Evolutionary conservation across 2,329 filamentous ascomycete species (phyloP), one percentile per base, ranked within the genome.

Genomic region (Aspergillus sergii): DNA sequence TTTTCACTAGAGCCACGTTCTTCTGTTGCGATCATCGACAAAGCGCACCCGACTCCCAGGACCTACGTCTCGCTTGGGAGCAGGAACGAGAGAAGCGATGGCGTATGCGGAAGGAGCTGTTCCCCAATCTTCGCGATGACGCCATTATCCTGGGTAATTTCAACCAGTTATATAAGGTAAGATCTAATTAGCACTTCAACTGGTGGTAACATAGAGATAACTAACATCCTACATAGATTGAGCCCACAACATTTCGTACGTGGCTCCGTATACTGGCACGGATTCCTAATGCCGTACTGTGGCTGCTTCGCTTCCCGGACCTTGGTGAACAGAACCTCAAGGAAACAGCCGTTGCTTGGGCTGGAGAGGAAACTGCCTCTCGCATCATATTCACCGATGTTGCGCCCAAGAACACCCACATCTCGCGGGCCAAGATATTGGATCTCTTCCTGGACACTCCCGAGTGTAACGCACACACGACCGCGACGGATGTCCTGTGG

Each of bases 21-120:
- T 99, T 99, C 82, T 99, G 95, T 76, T 98, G 95, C 73, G 95
- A 99, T 69, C 95, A 99, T 76, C 88, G 92, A 56, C 94, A 98
- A 77, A 97, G 94, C 61, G 92, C 92, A 21, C 88, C 88, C 0
- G 92, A 94, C 71, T 83, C 86, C 0, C 80, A 85, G 63, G 91
- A 93, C 66, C 84, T 82, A 50, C 82, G 83, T 21, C 78, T 94
- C 50, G 88, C 86, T 3, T 99, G 95, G 95, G 87, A 91, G 61
- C 88, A 93, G 60, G 94, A 98, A 78, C 91, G 94, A 76, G 80
- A 81, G 26, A 86, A 90, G 62, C 86, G 95, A 66, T 98, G 95
- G 94, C 85, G 87, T 68, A 97, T 98, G 93, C 90, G 95, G 34
- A 96, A 94, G 73, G 89, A 96, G 71, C 80, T 99, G 45, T 99